These are phyloP conservation scores for Solanum chiquidenum DNA, from an alignment of 257 asterid species.

Conservation along the genomic window DNA sequence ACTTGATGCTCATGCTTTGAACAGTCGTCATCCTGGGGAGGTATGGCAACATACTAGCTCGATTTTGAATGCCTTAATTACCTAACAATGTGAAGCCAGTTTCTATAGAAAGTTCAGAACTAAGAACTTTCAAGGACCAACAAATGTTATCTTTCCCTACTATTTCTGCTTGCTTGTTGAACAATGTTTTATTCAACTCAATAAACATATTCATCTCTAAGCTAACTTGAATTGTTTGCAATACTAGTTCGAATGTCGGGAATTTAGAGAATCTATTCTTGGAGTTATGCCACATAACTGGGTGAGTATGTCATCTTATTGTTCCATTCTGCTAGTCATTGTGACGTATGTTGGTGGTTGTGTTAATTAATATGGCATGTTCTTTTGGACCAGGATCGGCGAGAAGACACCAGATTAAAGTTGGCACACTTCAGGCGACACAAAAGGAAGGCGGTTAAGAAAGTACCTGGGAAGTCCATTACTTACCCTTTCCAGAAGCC, in stretches of 20 bases:
- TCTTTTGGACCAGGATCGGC: slow-evolving; percentile 62
- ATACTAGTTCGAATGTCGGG: slow-evolving; percentile 90
- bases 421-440: slow-evolving; percentile 85
- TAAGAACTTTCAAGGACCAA: background rate
- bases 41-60: slow-evolving; percentile 21
- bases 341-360: background rate
- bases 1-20: slow-evolving; percentile 84
- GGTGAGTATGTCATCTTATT: slow-evolving; percentile 40
- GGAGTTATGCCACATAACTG: slow-evolving; percentile 97
- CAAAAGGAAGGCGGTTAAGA: slow-evolving; percentile 80
- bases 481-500: slow-evolving; percentile 78
- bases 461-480: slow-evolving; percentile 56
- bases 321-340: background rate
- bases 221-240: slow-evolving; percentile 5
- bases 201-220: background rate
- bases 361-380: background rate
- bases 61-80: background rate
- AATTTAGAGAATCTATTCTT: slow-evolving; percentile 90
- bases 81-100: background rate
- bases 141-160: background rate
- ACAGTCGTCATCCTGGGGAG: slow-evolving; percentile 96
- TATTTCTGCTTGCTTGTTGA: background rate
- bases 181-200: background rate
- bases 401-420: slow-evolving; percentile 78
- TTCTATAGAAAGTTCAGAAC: background rate